Evolutionary conservation across 306 rosid species (phyloP).

Genomic region (Trifolium subterraneum): DNA sequence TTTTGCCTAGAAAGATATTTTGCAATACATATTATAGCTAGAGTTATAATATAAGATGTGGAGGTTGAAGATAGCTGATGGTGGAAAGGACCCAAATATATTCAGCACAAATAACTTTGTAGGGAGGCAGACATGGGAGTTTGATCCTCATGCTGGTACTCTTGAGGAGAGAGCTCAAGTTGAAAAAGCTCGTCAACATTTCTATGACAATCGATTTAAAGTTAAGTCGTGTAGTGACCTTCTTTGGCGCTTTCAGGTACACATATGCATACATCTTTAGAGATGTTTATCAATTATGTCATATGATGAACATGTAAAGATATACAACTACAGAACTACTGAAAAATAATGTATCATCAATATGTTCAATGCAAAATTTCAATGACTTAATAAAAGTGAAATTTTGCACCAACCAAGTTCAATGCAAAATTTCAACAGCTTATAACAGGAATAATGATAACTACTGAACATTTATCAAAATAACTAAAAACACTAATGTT

Average conservation of each 20-base stretch:
- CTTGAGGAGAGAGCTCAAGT: not conserved
- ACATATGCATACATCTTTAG: too few relatives aligned
- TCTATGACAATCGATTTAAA: not conserved
- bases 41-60: not conserved
- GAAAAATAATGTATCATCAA: too few relatives aligned
- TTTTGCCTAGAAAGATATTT: not conserved
- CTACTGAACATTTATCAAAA: too few relatives aligned
- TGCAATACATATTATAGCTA: not conserved
- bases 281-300: too few relatives aligned
- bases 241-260: conserved; percentile 4
- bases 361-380: too few relatives aligned
- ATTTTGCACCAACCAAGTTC: too few relatives aligned
- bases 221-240: not conserved
- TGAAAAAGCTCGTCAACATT: conserved; percentile 5
- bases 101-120: conserved; percentile 1
- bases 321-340: too few relatives aligned
- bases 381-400: too few relatives aligned
- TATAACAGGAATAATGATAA: too few relatives aligned
- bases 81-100: conserved; percentile 2
- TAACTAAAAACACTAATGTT: too few relatives aligned
- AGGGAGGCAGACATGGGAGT: conserved; percentile 11
- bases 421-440: too few relatives aligned
- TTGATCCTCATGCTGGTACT: conserved; percentile 4
- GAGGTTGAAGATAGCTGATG: conserved; percentile 5
- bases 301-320: too few relatives aligned